phyloP scores from a whole-genome alignment of 2,329 filamentous ascomycete species.

The Talaromyces islandicus region DNA sequence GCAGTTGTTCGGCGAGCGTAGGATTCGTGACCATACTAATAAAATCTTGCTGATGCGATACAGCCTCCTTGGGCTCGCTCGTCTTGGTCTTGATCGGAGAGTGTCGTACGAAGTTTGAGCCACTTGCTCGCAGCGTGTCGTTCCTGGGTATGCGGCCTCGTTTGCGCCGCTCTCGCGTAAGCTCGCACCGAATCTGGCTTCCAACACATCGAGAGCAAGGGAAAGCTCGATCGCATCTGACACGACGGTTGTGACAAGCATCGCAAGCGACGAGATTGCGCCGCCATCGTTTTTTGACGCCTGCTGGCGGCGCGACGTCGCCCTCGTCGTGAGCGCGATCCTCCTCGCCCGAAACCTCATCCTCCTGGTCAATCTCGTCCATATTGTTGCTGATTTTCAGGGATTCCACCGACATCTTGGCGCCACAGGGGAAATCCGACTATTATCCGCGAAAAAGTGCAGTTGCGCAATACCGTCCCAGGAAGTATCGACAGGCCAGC shows the following conservation, averaged over 20 bases:
- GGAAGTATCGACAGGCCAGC: neutral
- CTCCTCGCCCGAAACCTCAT: neutral
- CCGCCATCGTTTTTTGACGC: constrained; percentile 30
- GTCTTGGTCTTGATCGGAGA: neutral
- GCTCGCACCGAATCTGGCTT: constrained; percentile 66
- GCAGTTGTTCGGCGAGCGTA: constrained; percentile 1
- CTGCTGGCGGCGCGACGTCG: constrained; percentile 5
- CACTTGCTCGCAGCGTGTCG: constrained; percentile 45
- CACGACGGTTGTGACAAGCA: constrained; percentile 88
- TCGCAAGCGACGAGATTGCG: constrained; percentile 63
- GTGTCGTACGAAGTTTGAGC: constrained; percentile 2
- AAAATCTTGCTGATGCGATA: constrained; percentile 6
- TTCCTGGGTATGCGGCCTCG: constrained; percentile 72
- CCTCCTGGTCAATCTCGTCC: neutral
- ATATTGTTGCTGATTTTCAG: neutral
- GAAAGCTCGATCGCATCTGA: constrained; percentile 86
- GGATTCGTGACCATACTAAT: constrained; percentile 12
- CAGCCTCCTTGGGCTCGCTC: neutral
- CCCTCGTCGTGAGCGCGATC: neutral
- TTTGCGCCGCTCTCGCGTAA: constrained; percentile 88
- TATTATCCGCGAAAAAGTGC: neutral
- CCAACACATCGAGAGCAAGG: constrained; percentile 89
- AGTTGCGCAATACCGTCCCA: neutral
- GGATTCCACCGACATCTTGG: neutral
- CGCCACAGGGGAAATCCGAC: neutral